Percentiles rank a stretch among this genome's conserved stretches.
These are phyloP conservation scores for Fusarium tanahbumbuense DNA, from an alignment of 2,329 filamentous ascomycete species.

Conservation along the genomic window DNA sequence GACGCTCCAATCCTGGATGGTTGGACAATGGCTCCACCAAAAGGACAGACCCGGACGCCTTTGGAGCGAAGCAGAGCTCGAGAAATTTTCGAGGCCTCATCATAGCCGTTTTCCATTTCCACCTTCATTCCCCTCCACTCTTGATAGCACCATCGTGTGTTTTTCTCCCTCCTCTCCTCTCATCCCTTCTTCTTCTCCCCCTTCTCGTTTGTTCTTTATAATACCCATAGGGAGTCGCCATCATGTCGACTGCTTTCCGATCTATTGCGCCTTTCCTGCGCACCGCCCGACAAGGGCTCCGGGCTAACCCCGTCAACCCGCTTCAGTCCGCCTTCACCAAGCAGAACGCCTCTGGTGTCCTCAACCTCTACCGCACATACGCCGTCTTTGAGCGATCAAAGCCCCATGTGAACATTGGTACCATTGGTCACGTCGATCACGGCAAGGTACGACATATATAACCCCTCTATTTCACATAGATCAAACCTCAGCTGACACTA, in stretches of 20 bases:
- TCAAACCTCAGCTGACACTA: constrained; percentile 34
- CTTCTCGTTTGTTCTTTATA: constrained; percentile 43
- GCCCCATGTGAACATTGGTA: constrained; percentile 99
- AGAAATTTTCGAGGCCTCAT: constrained; percentile 54
- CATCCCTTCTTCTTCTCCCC: constrained; percentile 33
- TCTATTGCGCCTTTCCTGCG: constrained; percentile 82
- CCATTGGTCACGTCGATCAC: constrained; percentile 99
- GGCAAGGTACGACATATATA: constrained; percentile 78
- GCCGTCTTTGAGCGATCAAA: constrained; percentile 87
- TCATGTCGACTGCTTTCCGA: constrained; percentile 85
- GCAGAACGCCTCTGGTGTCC: constrained; percentile 71
- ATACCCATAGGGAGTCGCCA: constrained; percentile 52
- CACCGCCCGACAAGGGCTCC: constrained; percentile 80
- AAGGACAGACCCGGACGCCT: constrained; percentile 27
- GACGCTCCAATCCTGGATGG: constrained; percentile 25
- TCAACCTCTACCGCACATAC: constrained; percentile 74
- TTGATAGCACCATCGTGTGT: constrained; percentile 42
- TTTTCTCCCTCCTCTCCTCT: constrained; percentile 19
- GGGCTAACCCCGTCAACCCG: constrained; percentile 77
- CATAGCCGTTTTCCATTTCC: constrained; percentile 32
- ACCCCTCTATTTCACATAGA: constrained; percentile 2
- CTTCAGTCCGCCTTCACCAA: constrained; percentile 76
- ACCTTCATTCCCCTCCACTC: constrained; percentile 24
- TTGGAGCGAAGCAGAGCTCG: constrained; percentile 45
- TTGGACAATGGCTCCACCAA: constrained; percentile 39